A percentile compares a stretch with the other conserved stretches of the same genome.
These are phyloP conservation scores for Castanea mollissima DNA, from an alignment of 306 rosid genomes.

Conservation along the genomic window DNA sequence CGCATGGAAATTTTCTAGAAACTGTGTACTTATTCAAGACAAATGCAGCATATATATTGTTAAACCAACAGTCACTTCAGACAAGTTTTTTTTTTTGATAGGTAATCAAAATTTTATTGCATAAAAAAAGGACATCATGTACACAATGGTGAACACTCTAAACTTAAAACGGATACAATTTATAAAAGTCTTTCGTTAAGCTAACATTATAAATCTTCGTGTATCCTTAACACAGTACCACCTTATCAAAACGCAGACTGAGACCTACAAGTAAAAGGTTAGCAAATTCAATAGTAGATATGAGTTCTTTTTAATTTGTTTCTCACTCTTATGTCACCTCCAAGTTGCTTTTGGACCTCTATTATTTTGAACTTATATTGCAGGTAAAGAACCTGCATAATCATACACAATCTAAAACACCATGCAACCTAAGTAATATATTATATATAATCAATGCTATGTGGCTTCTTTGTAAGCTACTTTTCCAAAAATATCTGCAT, in stretches of 20 bases:
- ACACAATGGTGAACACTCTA: no score
- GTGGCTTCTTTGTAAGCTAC: neutral
- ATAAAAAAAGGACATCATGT: no score
- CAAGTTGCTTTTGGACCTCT: neutral
- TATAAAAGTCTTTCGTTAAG: neutral
- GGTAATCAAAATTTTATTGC: no score
- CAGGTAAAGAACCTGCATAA: slow-evolving; percentile 46
- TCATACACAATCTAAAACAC: neutral
- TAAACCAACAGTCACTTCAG: neutral
- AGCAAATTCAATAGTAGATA: slow-evolving; percentile 1
- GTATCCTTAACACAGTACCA: slow-evolving; percentile 44
- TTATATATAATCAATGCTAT: neutral
- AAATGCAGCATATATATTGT: neutral
- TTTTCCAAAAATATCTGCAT: neutral
- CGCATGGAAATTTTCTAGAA: neutral
- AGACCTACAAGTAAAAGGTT: slow-evolving; percentile 63
- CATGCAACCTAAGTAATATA: neutral
- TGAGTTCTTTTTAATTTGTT: neutral
- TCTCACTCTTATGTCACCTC: neutral
- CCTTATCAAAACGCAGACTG: slow-evolving; percentile 56
- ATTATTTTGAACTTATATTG: neutral
- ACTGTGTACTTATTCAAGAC: neutral
- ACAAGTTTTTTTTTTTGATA: neutral
- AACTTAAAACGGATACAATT: no score
- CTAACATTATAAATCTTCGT: slow-evolving; percentile 7